Base-by-base conservation (phyloP, 192 early-diverging fungal genomes). In the Coemansia sp. region DNA sequence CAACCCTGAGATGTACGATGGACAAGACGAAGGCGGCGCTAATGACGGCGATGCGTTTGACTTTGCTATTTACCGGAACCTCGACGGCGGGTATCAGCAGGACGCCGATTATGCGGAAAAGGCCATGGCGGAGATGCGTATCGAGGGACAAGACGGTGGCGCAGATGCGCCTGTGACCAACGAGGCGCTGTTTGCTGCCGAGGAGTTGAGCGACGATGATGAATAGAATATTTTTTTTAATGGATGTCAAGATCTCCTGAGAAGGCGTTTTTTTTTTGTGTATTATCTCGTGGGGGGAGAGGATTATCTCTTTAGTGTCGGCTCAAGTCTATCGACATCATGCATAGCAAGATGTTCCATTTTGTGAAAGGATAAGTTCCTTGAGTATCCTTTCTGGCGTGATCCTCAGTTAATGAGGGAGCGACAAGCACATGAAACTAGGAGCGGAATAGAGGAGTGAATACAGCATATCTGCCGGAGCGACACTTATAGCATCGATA, bases 1-100 rank as follows among this genome's bases (percentile, higher is more conserved):
- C 84, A 98, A 98, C 82, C 95, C 95, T 17, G 92, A 94, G 29
- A 86, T 89, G 81, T 92, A 91, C 45, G 81, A 84, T 5, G 88
- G 85, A 25, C 85, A 87, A 27, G 92, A 90, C 21, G 94, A 93
- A 27, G 93, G 90, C 62, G 25, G 25, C 51, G 51, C 50, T 7
- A 51, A 55, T 29, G 90, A 89, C 38, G 92, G 87, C 62, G 92
- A 89, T 41, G 87, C 86, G n/a, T 93, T 96, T 66, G 93, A 92
- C 73, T 81, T 92, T 69, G 74, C 89, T n/a, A 85, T 87, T 62
- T 95, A 93, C 62, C 86, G 88, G 41, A 85, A 91, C 62, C 86
- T 88, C 61, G 88, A 90, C 34, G 72, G 77, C 72, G 72, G 73
- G n/a, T 84, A 84, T 51, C 74, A 76, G 74, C 72, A 80, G 51